phyloP scores from a whole-genome alignment of 2,329 filamentous ascomycete species.

The Phialocephala subalpina region DNA sequence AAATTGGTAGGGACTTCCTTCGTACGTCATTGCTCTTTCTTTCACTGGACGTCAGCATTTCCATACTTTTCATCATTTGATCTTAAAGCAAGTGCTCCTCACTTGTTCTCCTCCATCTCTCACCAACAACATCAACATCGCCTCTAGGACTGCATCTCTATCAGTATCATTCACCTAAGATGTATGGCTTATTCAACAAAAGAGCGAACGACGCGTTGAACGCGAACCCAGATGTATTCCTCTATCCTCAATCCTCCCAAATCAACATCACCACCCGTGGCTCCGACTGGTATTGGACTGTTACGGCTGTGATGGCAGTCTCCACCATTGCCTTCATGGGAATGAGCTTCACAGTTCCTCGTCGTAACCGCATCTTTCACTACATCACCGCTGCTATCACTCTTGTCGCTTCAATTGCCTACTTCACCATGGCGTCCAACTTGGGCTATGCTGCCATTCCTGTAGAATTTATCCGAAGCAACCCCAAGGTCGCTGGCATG shows the following conservation, averaged over 20 bases:
- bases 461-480: slow-evolving; percentile 62
- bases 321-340: slow-evolving; percentile 61
- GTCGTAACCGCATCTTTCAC: slow-evolving; percentile 66
- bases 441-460: slow-evolving; percentile 68
- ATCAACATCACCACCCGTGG: slow-evolving; percentile 66
- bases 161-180: slow-evolving; percentile 18
- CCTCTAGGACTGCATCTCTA: neutral
- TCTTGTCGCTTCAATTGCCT: slow-evolving; percentile 66
- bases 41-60: neutral
- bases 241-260: slow-evolving; percentile 49
- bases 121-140: neutral
- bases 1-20: neutral
- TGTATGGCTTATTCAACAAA: slow-evolving; percentile 10
- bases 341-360: slow-evolving; percentile 59
- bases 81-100: neutral
- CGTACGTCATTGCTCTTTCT: slow-evolving; percentile 2
- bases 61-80: neutral
- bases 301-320: slow-evolving; percentile 65
- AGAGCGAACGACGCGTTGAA: slow-evolving; percentile 32
- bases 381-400: slow-evolving; percentile 68
- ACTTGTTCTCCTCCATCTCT: neutral
- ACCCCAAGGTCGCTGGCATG: slow-evolving; percentile 54
- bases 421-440: slow-evolving; percentile 73
- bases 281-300: slow-evolving; percentile 69
- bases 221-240: slow-evolving; percentile 37